Evolutionary conservation across 2,329 filamentous ascomycete genomes (phyloP).

Genomic region (Chalara sp.): DNA sequence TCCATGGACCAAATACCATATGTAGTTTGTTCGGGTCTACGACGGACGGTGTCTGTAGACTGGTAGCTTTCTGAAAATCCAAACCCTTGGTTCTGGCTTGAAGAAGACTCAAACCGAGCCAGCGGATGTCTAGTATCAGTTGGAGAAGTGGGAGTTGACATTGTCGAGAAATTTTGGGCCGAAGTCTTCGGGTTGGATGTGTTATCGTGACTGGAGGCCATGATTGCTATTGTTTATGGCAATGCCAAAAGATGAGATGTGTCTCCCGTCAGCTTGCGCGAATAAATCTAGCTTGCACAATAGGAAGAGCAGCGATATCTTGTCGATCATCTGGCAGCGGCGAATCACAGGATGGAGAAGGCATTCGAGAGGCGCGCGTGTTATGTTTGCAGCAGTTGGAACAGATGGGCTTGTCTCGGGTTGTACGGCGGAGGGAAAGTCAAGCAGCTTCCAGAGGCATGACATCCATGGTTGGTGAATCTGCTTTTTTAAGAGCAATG

Average conservation of each 20-base stretch:
- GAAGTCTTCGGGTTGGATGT: constrained; percentile 10
- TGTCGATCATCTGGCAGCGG: too few species aligned
- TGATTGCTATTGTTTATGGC: constrained; percentile 1
- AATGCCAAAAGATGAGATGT: not conserved
- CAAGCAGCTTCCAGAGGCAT: too few species aligned
- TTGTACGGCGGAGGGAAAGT: too few species aligned
- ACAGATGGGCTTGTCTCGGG: too few species aligned
- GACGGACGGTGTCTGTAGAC: constrained; percentile 53
- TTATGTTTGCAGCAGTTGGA: too few species aligned
- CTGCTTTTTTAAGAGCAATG: too few species aligned
- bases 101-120: constrained; percentile 19
- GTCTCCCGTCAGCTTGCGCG: not conserved
- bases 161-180: constrained; percentile 14
- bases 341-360: too few species aligned
- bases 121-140: constrained; percentile 41
- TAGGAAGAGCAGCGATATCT: too few species aligned
- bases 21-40: constrained; percentile 40
- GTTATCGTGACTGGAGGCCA: constrained; percentile 15
- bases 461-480: too few species aligned
- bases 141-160: constrained; percentile 35
- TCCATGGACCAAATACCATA: constrained; percentile 43
- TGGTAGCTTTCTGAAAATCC: constrained; percentile 47
- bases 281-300: too few species aligned
- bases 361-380: too few species aligned
- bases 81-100: constrained; percentile 35